Evolutionary conservation across 495 filamentous ascomycete species (phyloP), one percentile per base, ranked within the genome.

Genomic region (Amphirosellinia nigrospora): DNA sequence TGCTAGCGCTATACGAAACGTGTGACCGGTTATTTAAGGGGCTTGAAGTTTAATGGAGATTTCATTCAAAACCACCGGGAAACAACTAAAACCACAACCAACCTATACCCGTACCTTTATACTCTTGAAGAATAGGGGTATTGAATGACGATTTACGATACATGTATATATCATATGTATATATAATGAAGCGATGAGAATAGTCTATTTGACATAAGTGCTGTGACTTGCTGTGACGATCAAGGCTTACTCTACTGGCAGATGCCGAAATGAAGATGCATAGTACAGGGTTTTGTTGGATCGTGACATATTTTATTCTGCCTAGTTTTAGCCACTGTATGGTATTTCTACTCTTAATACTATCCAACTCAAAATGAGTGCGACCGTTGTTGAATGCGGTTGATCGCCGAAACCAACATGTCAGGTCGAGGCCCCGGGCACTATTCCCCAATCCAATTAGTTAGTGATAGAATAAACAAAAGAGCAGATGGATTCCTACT

Each of bases 161-260:
- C 16, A 53, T 53, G 50, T 53, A 53, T 53, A 53, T 53, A 52
- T 26, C 30, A 53, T 53, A 30, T 53, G 23, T 53, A 30, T 11
- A 28, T 4, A 53, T 53, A 30, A 16, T 30, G 26, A 53, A 53
- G 23, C 4, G 26, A 19, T 30, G 26, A 53, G 50, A 28, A 28
- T 13, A 28, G 2, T 11, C 7, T 0, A n/a, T 28, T 2, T 3
- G 8, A 30, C 10, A 28, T 30, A 4, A 28, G 48, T 15, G 2
- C 10, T 53, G 1, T 13, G 23, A 28, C 11, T 0, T 53, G 2
- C 4, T 30, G 11, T 28, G 28, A 53, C 10, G 2, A 15, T 21
- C 3, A 28, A 26, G 48, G n/a, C n/a, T 2, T 41, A 41, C 13
- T 41, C n/a, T n/a, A n/a, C n/a, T n/a, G n/a, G n/a, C 36, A 38